Percentiles rank a stretch among this genome's conserved stretches.
phyloP scores from a whole-genome alignment of 208 protist species.

The Trypanosoma cruzi region DNA sequence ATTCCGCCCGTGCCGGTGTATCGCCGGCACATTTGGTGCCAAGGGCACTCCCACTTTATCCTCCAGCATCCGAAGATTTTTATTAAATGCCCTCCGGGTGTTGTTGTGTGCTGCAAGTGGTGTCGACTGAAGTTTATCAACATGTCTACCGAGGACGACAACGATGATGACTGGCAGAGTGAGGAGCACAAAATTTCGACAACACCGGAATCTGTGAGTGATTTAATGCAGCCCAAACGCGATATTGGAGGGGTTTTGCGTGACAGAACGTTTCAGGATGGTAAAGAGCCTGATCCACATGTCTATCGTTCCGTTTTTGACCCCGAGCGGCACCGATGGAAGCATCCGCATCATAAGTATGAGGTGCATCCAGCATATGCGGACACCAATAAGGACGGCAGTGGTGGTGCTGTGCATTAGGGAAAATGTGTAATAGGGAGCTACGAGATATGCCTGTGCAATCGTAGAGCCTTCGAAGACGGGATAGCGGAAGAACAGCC shows the following conservation, averaged over 20 bases:
- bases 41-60: conserved; percentile 81
- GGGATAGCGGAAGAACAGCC: neutral
- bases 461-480: neutral
- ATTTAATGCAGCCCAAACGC: conserved; percentile 78
- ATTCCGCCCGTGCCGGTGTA: conserved; percentile 89
- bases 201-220: conserved; percentile 73
- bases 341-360: conserved; percentile 74
- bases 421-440: neutral
- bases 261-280: conserved; percentile 71
- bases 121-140: conserved; percentile 92
- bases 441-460: neutral
- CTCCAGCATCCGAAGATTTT: conserved; percentile 90
- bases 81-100: conserved; percentile 80
- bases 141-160: conserved; percentile 85
- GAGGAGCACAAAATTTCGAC: conserved; percentile 90
- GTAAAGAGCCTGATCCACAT: conserved; percentile 72
- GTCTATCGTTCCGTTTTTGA: conserved; percentile 87
- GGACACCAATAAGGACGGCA: conserved; percentile 31
- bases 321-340: conserved; percentile 83
- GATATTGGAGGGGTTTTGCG: conserved; percentile 85
- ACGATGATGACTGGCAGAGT: conserved; percentile 88
- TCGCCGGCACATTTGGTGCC: conserved; percentile 86
- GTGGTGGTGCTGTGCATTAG: conserved; percentile 13
- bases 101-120: conserved; percentile 88
- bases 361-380: conserved; percentile 85